Evolutionary conservation across 371 early-diverging fungal genomes (phyloP).

Genomic region (Apophysomyces variabilis): DNA sequence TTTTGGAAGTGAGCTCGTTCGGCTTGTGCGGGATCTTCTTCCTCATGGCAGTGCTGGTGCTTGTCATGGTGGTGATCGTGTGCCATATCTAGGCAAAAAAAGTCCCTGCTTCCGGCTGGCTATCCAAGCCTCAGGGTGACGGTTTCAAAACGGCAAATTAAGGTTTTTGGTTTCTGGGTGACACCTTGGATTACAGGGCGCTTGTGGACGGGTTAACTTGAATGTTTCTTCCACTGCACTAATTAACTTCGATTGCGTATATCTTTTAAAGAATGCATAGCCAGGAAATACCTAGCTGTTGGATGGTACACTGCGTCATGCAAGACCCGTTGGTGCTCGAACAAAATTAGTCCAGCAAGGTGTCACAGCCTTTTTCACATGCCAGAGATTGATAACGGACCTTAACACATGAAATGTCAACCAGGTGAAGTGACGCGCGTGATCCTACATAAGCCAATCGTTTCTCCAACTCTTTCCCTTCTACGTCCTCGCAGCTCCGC

Average conservation of each 20-base stretch:
- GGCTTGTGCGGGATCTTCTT: slow-evolving; percentile 24
- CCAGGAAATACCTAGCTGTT: background rate
- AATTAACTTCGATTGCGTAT: too few relatives aligned
- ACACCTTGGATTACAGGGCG: background rate
- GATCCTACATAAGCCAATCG: slow-evolving; percentile 11
- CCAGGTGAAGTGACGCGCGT: slow-evolving; percentile 10
- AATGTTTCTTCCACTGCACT: too few relatives aligned
- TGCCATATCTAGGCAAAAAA: slow-evolving; percentile 3
- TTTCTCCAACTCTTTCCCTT: background rate
- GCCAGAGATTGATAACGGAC: slow-evolving; percentile 11
- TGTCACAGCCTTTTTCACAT: slow-evolving; percentile 12
- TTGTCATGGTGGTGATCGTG: background rate
- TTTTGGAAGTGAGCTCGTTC: slow-evolving; percentile 58
- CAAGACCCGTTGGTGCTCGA: slow-evolving; percentile 6
- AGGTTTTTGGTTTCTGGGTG: background rate
- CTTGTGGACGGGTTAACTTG: background rate
- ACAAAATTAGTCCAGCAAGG: slow-evolving; percentile 11
- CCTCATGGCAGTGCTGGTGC: slow-evolving; percentile 2
- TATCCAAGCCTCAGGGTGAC: slow-evolving; percentile 11
- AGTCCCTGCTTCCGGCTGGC: background rate
- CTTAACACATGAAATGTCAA: slow-evolving; percentile 11
- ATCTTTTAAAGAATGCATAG: background rate
- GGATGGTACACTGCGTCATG: slow-evolving; percentile 5
- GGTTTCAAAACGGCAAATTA: background rate
- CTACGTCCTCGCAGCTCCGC: slow-evolving; percentile 7